phyloP scores from a whole-genome alignment of 805 yeast species.

The Ogataea nitratoaversa region DNA sequence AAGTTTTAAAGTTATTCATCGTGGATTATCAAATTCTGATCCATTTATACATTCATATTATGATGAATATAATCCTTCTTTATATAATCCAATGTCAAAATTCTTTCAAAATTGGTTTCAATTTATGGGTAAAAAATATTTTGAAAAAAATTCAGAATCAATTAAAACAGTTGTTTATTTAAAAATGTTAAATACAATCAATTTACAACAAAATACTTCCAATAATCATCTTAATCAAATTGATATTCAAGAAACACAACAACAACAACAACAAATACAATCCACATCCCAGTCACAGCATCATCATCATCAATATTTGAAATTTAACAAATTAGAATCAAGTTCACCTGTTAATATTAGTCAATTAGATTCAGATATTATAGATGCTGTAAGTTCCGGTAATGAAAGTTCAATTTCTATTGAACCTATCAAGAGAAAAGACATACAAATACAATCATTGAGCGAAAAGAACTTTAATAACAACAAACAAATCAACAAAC shows the following conservation, averaged over 20 bases:
- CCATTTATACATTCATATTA: background rate
- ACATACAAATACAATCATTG: background rate
- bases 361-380: background rate
- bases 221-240: too few species aligned
- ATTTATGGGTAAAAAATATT: background rate
- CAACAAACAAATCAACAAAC: background rate
- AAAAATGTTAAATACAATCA: background rate
- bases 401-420: background rate
- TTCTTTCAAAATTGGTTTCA: background rate
- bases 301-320: background rate
- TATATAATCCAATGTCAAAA: background rate
- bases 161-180: background rate
- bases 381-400: background rate
- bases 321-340: background rate
- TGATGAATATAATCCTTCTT: background rate
- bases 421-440: background rate
- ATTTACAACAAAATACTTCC: background rate
- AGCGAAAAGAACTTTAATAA: too few species aligned
- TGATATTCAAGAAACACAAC: background rate
- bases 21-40: background rate
- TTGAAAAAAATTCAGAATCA: background rate
- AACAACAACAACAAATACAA: background rate
- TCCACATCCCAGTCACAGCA: background rate
- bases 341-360: background rate
- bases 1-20: background rate